phyloP scores from a whole-genome alignment of 768 basidiomycete genomes.

The Punctularia strigosozonata region DNA sequence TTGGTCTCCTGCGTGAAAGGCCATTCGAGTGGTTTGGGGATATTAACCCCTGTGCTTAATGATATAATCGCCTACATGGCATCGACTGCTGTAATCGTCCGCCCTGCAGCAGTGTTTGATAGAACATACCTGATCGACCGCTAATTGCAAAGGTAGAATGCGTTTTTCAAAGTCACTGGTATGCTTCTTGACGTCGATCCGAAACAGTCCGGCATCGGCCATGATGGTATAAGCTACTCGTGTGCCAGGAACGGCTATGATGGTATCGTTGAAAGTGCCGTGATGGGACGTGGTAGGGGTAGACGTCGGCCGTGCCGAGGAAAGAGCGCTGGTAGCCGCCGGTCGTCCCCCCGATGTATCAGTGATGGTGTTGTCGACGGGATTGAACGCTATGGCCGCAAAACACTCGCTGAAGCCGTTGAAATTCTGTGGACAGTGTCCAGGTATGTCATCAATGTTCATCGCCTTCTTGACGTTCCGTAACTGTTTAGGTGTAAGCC shows the following conservation, averaged over 20 bases:
- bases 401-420: slow-evolving; percentile 59
- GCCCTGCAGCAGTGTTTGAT: not conserved
- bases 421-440: slow-evolving; percentile 63
- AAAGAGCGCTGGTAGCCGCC: too few relatives aligned
- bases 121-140: slow-evolving; percentile 49
- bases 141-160: slow-evolving; percentile 66
- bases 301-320: not conserved
- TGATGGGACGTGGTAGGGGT: too few relatives aligned
- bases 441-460: slow-evolving; percentile 36
- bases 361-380: too few relatives aligned
- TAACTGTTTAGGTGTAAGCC: slow-evolving; percentile 37
- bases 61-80: slow-evolving; percentile 56
- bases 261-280: too few relatives aligned
- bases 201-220: slow-evolving; percentile 51
- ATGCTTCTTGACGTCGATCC: slow-evolving; percentile 56
- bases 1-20: slow-evolving; percentile 62
- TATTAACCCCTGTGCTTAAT: slow-evolving; percentile 42
- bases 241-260: too few relatives aligned
- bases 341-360: too few relatives aligned
- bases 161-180: slow-evolving; percentile 57
- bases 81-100: not conserved
- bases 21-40: slow-evolving; percentile 58
- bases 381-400: slow-evolving; percentile 49
- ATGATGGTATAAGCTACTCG: slow-evolving; percentile 64
- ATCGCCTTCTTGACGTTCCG: slow-evolving; percentile 36